These are phyloP conservation scores for Closterium sp. DNA, from an alignment of 139 green algal species.

Conservation along the genomic window DNA sequence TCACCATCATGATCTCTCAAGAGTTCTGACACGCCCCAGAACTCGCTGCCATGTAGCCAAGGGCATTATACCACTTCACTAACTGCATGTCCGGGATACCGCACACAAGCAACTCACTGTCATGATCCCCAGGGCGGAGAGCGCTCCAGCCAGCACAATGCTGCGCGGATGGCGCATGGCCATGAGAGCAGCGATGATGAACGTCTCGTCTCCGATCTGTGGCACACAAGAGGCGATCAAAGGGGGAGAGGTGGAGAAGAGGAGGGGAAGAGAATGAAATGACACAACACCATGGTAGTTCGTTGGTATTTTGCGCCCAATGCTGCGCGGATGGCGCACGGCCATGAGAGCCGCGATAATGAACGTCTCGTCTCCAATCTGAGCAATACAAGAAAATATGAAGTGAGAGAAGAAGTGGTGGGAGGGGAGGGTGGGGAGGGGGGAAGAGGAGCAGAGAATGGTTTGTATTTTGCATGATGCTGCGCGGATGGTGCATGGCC, in stretches of 20 bases:
- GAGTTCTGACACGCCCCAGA: too few species aligned
- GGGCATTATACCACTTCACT: slow-evolving; percentile 15
- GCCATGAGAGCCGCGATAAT: too few species aligned
- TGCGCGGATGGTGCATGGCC: too few species aligned
- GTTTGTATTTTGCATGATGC: too few species aligned
- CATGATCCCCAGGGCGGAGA: slow-evolving; percentile 59
- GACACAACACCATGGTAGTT: not conserved
- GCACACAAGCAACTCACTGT: slow-evolving; percentile 34
- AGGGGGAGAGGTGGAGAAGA: slow-evolving; percentile 23
- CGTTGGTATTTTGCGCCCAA: slow-evolving; percentile 53
- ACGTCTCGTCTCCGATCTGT: slow-evolving; percentile 65
- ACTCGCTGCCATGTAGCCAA: slow-evolving; percentile 38
- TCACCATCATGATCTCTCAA: slow-evolving; percentile 62
- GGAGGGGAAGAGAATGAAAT: not conserved
- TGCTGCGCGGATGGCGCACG: too few species aligned
- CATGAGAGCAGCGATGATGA: slow-evolving; percentile 66
- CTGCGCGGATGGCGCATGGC: slow-evolving; percentile 59
- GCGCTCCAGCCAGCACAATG: slow-evolving; percentile 53
- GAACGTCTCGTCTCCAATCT: slow-evolving; percentile 64
- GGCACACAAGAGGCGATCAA: not conserved
- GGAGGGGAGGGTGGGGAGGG: not conserved
- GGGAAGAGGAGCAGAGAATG: not conserved
- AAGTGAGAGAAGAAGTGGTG: too few species aligned
- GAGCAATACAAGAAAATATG: not conserved
- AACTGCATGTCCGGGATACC: too few species aligned